Conservation (phyloP, 1,284 basidiomycete species). For the Cutaneotrichosporon cavernicola region DNA sequence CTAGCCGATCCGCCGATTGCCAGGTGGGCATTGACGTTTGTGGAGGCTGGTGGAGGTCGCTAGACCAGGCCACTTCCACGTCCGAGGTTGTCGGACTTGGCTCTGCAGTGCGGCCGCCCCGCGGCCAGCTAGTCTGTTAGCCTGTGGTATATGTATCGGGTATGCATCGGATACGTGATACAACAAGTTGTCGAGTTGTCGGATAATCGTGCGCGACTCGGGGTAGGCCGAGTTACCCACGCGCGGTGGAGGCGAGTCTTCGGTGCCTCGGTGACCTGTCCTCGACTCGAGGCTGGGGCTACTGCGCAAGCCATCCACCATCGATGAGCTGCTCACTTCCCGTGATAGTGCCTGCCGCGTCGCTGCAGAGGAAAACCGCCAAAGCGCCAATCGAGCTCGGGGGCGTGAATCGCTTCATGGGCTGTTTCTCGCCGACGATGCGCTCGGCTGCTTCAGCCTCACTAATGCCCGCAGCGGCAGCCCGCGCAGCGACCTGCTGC, state of each 20-base stretch:
- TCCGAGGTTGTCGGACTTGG: neutral
- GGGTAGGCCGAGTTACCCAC: neutral
- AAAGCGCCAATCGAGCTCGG: slow-evolving; percentile 14
- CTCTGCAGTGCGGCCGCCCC: no score
- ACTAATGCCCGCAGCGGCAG: neutral
- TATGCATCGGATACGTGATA: neutral
- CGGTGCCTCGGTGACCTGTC: neutral
- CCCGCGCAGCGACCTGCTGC: slow-evolving; percentile 16
- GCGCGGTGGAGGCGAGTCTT: neutral
- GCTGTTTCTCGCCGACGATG: slow-evolving; percentile 20
- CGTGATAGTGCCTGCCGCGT: slow-evolving; percentile 12
- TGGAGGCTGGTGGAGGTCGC: neutral
- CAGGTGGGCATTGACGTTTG: neutral
- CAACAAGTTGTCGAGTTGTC: neutral
- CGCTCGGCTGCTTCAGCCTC: slow-evolving; percentile 7
- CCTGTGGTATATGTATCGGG: neutral
- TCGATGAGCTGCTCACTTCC: slow-evolving; percentile 8
- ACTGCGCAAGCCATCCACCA: slow-evolving; percentile 18
- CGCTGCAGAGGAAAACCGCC: slow-evolving; percentile 16
- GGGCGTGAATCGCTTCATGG: slow-evolving; percentile 14
- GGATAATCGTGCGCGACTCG: neutral
- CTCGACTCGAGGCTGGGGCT: neutral
- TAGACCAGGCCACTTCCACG: neutral
- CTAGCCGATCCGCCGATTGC: neutral
- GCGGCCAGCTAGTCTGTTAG: no score